Evolutionary conservation across 257 asterid species (phyloP).

Genomic region (Gentiana dahurica): DNA sequence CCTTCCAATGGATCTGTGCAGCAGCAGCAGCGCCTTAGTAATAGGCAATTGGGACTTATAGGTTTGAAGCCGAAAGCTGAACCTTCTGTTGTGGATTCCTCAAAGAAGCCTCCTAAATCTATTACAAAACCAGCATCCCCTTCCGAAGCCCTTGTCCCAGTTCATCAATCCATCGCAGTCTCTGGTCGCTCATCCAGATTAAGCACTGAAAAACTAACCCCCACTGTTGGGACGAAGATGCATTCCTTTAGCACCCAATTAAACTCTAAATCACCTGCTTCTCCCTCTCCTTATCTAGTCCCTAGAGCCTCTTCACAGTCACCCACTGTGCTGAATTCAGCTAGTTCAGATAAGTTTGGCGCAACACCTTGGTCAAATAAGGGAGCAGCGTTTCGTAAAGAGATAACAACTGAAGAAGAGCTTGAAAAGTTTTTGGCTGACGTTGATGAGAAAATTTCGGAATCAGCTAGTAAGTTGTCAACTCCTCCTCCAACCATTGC

Average conservation of each 20-base stretch:
- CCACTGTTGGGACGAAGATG: slow-evolving; percentile 37
- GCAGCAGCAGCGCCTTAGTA: slow-evolving; percentile 38
- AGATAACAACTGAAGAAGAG: slow-evolving; percentile 58
- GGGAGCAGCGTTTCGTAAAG: slow-evolving; percentile 52
- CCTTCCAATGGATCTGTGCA: slow-evolving; percentile 58
- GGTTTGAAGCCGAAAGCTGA: slow-evolving; percentile 60
- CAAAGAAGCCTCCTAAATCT: slow-evolving; percentile 67
- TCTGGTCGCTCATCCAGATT: slow-evolving; percentile 35
- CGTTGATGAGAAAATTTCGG: slow-evolving; percentile 68
- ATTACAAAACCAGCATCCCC: slow-evolving; percentile 40
- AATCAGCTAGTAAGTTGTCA: slow-evolving; percentile 53
- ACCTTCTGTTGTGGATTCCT: slow-evolving; percentile 32
- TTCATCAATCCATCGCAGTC: slow-evolving; percentile 52
- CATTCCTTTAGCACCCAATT: slow-evolving; percentile 37
- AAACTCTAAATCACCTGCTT: slow-evolving; percentile 55
- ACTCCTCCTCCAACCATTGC: slow-evolving; percentile 74
- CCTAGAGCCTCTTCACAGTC: slow-evolving; percentile 42
- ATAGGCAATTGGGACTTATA: slow-evolving; percentile 65
- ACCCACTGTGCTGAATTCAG: slow-evolving; percentile 46
- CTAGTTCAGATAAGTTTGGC: slow-evolving; percentile 41
- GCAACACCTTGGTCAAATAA: slow-evolving; percentile 73
- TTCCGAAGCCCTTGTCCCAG: slow-evolving; percentile 59
- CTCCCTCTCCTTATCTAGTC: slow-evolving; percentile 70
- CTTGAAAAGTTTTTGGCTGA: slow-evolving; percentile 81
- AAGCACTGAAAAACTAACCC: slow-evolving; percentile 48